phyloP scores from a whole-genome alignment of 2,329 filamentous ascomycete genomes.

The Colletotrichum eleusines region DNA sequence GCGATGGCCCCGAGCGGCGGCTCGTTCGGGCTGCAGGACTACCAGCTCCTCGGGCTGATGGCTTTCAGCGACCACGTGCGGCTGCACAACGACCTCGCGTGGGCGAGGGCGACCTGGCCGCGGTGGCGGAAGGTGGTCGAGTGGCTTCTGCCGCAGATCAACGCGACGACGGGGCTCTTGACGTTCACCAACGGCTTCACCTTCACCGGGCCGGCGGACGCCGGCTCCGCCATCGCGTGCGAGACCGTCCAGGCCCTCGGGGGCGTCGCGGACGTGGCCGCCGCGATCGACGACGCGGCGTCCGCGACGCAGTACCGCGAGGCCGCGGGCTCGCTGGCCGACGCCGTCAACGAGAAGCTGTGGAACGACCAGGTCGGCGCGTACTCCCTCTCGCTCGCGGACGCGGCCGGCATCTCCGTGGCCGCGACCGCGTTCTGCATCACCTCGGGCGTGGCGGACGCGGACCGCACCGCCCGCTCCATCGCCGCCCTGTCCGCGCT shows the following conservation, averaged over 20 bases:
- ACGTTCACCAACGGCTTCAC: constrained; percentile 25
- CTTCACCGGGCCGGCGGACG: constrained; percentile 40
- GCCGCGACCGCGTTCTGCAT: constrained; percentile 43
- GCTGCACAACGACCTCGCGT: constrained; percentile 40
- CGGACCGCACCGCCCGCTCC: constrained; percentile 22
- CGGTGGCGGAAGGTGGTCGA: constrained; percentile 33
- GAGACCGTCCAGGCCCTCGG: constrained; percentile 37
- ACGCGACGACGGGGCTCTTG: constrained; percentile 37
- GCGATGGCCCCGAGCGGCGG: constrained; percentile 1
- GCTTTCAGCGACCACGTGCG: constrained; percentile 42
- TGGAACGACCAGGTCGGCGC: constrained; percentile 44
- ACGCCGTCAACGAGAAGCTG: constrained; percentile 41
- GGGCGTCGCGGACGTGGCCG: constrained; percentile 37
- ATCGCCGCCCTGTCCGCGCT: constrained; percentile 37
- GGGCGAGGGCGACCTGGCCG: constrained; percentile 39
- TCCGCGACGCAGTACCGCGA: constrained; percentile 36
- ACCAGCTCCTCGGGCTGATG: constrained; percentile 43
- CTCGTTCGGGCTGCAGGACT: constrained; percentile 36
- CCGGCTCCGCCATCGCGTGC: constrained; percentile 40
- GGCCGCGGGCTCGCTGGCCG: constrained; percentile 41
- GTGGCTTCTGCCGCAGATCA: constrained; percentile 40
- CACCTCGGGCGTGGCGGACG: constrained; percentile 40
- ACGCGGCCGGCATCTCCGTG: constrained; percentile 36
- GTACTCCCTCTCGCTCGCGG: constrained; percentile 28
- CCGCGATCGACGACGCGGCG: constrained; percentile 45